Conservation (phyloP, 192 early-diverging fungal species). For the Coemansia umbellata region DNA sequence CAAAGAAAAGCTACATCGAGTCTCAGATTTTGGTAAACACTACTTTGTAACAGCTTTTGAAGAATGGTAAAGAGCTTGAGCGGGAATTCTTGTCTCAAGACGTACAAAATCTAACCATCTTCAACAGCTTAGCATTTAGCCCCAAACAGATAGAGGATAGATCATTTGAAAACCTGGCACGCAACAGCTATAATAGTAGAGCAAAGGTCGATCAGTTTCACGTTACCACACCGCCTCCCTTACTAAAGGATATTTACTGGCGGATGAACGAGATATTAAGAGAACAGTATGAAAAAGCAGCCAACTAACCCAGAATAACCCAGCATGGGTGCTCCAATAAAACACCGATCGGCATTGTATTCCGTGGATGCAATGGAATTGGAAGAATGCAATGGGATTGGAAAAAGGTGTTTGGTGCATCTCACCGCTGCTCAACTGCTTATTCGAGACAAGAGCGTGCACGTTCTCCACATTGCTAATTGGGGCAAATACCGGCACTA, state of each 20-base stretch:
- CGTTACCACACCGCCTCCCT: slow-evolving; percentile 4
- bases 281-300: neutral
- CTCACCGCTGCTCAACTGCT: slow-evolving; percentile 13
- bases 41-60: neutral
- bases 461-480: slow-evolving; percentile 17
- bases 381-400: slow-evolving; percentile 22
- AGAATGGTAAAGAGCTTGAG: neutral
- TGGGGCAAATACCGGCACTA: slow-evolving; percentile 8
- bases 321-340: neutral
- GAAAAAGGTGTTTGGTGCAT: slow-evolving; percentile 23
- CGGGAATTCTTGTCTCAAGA: neutral
- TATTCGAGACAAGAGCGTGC: neutral
- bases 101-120: too few species aligned
- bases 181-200: too few species aligned
- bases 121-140: too few species aligned
- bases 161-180: too few species aligned
- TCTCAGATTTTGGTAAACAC: too few species aligned
- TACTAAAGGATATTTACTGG: neutral
- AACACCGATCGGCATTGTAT: neutral
- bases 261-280: neutral
- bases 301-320: neutral
- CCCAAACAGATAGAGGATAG: too few species aligned
- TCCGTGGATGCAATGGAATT: slow-evolving; percentile 29
- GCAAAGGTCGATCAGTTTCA: too few species aligned
- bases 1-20: too few species aligned